Percentiles rank a stretch among this genome's conserved stretches.
Evolutionary conservation across 2,329 filamentous ascomycete genomes (phyloP).

Genomic region (Biscogniauxia mediterranea): DNA sequence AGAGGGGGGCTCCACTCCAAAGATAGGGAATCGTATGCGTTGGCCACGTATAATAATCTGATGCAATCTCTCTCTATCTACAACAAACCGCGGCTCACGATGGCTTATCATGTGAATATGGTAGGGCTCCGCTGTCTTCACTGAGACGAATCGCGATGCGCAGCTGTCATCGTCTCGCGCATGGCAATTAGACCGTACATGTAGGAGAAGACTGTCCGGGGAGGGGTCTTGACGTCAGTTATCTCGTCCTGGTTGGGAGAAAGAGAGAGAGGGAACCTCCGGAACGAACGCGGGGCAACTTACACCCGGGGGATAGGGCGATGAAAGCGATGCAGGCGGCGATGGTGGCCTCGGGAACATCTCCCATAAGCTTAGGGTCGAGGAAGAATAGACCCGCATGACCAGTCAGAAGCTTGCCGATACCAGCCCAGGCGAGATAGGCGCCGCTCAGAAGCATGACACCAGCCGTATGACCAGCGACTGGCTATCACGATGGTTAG

Average conservation of each 20-base stretch:
- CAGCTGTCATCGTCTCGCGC: constrained; percentile 40
- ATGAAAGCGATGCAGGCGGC: constrained; percentile 46
- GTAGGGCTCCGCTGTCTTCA: background rate
- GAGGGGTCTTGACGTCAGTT: constrained; percentile 16
- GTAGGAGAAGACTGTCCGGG: constrained; percentile 43
- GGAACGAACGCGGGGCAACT: constrained; percentile 26
- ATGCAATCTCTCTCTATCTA: background rate
- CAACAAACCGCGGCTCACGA: background rate
- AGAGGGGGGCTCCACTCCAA: background rate
- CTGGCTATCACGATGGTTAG: constrained; percentile 35
- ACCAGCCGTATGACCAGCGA: constrained; percentile 42
- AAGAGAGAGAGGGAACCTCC: no score
- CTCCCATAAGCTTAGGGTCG: constrained; percentile 42
- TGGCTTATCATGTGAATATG: background rate
- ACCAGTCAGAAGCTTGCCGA: constrained; percentile 47
- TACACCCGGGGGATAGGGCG: constrained; percentile 43
- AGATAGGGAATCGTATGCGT: background rate
- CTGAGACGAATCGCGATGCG: constrained; percentile 4
- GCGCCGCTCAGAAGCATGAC: constrained; percentile 39
- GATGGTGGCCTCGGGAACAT: constrained; percentile 42
- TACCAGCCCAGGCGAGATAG: constrained; percentile 50
- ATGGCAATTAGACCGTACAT: constrained; percentile 49
- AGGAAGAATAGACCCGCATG: constrained; percentile 52
- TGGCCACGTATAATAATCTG: background rate
- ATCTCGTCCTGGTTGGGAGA: background rate